Evolutionary conservation across 1,139 yeast genomes (phyloP).

Genomic region (Pichia sp.): DNA sequence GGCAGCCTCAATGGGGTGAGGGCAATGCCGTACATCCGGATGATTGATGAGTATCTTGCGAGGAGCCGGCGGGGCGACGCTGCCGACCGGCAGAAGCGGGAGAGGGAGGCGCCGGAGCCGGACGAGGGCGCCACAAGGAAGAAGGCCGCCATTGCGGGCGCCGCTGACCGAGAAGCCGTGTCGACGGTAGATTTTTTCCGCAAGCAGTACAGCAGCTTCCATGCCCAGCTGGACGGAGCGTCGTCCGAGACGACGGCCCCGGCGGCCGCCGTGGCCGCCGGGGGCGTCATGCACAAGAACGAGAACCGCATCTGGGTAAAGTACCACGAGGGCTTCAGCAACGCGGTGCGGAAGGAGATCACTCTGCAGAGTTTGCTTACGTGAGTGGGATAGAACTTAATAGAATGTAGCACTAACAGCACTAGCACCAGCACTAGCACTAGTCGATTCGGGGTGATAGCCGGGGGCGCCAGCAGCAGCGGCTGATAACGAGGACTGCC

Average conservation of each 20-base stretch:
- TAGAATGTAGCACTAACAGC: too few relatives aligned
- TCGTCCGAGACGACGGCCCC: neutral
- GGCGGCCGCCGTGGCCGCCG: neutral
- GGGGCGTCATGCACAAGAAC: constrained; percentile 24
- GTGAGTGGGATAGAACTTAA: neutral
- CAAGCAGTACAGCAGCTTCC: constrained; percentile 22
- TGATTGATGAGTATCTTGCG: neutral
- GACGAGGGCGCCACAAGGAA: neutral
- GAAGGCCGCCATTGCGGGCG: constrained; percentile 1
- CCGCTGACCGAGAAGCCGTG: constrained; percentile 5
- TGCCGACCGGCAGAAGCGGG: neutral
- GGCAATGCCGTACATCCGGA: constrained; percentile 11
- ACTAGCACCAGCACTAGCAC: too few relatives aligned
- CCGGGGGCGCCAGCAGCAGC: too few relatives aligned
- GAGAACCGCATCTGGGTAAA: constrained; percentile 74
- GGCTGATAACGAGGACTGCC: too few relatives aligned
- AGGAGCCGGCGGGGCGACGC: neutral
- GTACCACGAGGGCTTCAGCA: constrained; percentile 88
- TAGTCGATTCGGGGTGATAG: too few relatives aligned
- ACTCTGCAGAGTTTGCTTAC: constrained; percentile 66
- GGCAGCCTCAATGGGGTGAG: constrained; percentile 3
- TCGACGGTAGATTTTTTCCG: constrained; percentile 35
- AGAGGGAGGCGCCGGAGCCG: neutral
- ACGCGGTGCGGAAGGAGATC: constrained; percentile 85
- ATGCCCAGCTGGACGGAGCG: constrained; percentile 6